Evolutionary conservation across 257 asterid species (phyloP).

Genomic region (Osmanthus fragrans): DNA sequence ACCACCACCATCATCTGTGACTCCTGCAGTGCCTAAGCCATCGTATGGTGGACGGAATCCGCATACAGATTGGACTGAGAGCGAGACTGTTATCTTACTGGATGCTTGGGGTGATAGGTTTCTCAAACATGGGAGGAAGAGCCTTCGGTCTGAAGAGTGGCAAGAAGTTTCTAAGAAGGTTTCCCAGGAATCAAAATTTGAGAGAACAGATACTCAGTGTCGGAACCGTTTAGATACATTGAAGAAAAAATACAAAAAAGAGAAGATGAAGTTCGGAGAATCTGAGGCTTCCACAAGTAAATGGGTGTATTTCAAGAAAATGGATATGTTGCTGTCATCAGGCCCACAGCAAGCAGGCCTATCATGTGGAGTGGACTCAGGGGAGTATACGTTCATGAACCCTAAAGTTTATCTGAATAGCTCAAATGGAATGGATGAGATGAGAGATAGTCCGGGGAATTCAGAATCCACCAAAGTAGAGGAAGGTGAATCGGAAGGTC

Average conservation of each 20-base stretch:
- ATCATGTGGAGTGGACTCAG: conserved; percentile 78
- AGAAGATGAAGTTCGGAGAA: conserved; percentile 54
- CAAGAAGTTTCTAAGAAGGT: conserved; percentile 87
- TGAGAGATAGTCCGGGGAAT: conserved; percentile 75
- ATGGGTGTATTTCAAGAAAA: conserved; percentile 83
- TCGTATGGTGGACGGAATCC: conserved; percentile 75
- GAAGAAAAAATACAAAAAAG: conserved; percentile 95
- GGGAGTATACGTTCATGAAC: conserved; percentile 65
- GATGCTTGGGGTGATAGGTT: conserved; percentile 88
- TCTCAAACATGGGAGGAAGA: conserved; percentile 82
- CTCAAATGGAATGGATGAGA: conserved; percentile 73
- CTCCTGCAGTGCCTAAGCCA: conserved; percentile 43
- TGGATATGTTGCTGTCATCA: conserved; percentile 61
- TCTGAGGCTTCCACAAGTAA: conserved; percentile 30
- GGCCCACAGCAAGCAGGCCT: conserved; percentile 57
- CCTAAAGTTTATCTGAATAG: conserved; percentile 51
- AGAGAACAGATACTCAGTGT: conserved; percentile 86
- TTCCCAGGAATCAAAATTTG: conserved; percentile 61
- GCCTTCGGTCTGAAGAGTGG: conserved; percentile 94
- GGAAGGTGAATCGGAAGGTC: conserved; percentile 56
- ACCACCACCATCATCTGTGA: conserved; percentile 42
- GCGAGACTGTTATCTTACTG: conserved; percentile 63
- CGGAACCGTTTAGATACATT: conserved; percentile 83
- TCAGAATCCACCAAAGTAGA: conserved; percentile 52
- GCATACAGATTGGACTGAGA: conserved; percentile 88